Base-by-base conservation (phyloP, 2,329 filamentous ascomycete species). In the Shiraia sp. region DNA sequence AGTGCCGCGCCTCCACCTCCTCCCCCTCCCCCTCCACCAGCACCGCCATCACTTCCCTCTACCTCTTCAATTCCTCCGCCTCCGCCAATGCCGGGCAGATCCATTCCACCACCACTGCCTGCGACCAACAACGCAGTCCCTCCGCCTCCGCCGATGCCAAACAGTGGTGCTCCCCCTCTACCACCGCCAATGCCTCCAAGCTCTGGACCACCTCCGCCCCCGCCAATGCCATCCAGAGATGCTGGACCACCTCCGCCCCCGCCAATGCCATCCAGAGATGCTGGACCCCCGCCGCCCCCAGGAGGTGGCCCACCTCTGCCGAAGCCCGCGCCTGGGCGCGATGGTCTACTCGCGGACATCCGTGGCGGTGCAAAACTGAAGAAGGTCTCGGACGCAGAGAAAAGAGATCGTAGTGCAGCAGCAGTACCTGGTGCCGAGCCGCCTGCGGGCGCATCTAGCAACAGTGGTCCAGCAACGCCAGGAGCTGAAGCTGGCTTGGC, bases 381-480 rank as follows among this genome's bases (percentile, higher is more conserved):
- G 72, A 92, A 91, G 71, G 87, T 92, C 23, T 83, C 87, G 50
- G 79, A 82, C 47, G 71, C 61, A 47, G 76, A 88, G 68, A 88
- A 91, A 66, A 76, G 81, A 56, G 87, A 91, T 69, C 79, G 87
- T 50, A 90, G 86, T 69, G 78, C 58, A 3, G 86, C 85, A 17
- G 62, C 76, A 24, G 80, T 89, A 30, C 76, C 78, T 33, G 83
- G 81, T 12, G 14, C 39, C 16, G 68, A 68, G 28, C 45, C 64
- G 10, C 36, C 63, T 23, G 45, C 75, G 34, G 78, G 78, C 30
- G 78, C 76, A 13, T 79, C 81, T 9, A 81, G 72, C 25, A 68
- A 61, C 42, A 73, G 71, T 31, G 73, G 59, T 24, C 61, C 57
- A 33, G 49, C 59, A 23, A 49, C 57, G 12, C 51, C 57, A 26